Evolutionary conservation across 306 rosid species (phyloP), one percentile per base, ranked within the genome.

Genomic region (Acmispon strigosus): DNA sequence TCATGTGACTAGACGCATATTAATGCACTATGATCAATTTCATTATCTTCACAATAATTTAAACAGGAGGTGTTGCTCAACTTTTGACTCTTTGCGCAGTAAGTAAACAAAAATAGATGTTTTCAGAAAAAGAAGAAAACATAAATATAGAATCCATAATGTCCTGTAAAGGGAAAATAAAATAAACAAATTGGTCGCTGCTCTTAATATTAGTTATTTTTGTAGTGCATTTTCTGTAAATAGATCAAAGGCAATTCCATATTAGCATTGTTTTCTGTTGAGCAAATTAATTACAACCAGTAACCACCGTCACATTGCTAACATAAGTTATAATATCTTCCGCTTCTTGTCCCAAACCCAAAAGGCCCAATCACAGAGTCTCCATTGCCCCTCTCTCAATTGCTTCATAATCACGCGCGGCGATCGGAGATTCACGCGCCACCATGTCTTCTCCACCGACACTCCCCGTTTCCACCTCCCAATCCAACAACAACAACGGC

Each of bases 401-500:
- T 5, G 56, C 20, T 18, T 17, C 57, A 8, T 1, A 43, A 10
- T 16, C 49, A 75, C 78, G 59, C 78, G 78, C 83, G 72, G 72
- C 76, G 42, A 62, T 63, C 60, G 81, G 81, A 74, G 78, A 64
- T 60, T 54, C 83, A 79, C 81, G 83, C 86, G 79, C 79, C 86
- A 34, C 77, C 82, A 56, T 90, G 97, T 79, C 98, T 13, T 73
- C 92, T 1, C 83, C 95, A 74, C 84, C 98, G 84, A 90, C 92
- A 34, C 87, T 90, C 41, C 96, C 98, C 10, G 70, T 88, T 59
- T 86, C 98, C n/a, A 65, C 55, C 41, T 50, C 83, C 57, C 92
- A 86, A 73, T 39, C 85, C 39, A 63, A 57, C 44, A 37, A 57
- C 44, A 37, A 27, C 53, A 19, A 2, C 7, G 48, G 32, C 10